These are phyloP conservation scores for Rhodotorula sp. DNA, from an alignment of 1,284 basidiomycete genomes.

Conservation along the genomic window DNA sequence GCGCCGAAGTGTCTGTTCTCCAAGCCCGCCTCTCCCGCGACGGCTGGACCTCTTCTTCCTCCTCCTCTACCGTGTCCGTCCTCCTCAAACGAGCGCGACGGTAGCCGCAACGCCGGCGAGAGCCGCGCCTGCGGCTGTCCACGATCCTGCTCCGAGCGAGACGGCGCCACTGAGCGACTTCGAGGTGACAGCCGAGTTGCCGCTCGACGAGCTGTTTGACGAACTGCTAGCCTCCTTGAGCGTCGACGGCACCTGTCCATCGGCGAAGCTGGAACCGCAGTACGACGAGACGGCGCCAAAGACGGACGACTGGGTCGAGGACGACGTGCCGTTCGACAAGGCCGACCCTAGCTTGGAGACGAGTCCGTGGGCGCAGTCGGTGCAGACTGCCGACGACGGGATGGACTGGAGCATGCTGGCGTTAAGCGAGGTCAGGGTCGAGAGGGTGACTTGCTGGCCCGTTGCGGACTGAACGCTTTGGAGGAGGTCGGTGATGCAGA, in stretches of 20 bases:
- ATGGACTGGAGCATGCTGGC: constrained; percentile 1
- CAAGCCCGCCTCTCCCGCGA: too few species aligned
- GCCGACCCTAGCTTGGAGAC: constrained; percentile 9
- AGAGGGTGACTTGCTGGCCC: constrained; percentile 5
- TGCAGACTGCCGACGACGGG: constrained; percentile 23
- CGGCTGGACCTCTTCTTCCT: too few species aligned
- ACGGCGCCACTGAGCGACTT: constrained; percentile 1
- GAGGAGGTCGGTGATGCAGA: constrained; percentile 32
- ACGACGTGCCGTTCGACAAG: background rate
- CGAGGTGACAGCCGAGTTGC: background rate
- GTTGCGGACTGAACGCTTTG: constrained; percentile 16
- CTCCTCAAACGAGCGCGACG: background rate
- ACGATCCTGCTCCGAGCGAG: background rate
- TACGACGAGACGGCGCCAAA: background rate
- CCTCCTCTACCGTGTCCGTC: too few species aligned
- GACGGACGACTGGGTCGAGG: background rate
- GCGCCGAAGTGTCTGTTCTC: too few species aligned
- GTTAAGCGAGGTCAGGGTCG: constrained; percentile 18
- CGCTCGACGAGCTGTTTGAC: background rate
- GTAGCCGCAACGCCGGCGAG: background rate
- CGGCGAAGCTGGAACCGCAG: constrained; percentile 11
- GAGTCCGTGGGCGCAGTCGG: constrained; percentile 32
- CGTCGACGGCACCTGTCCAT: constrained; percentile 9
- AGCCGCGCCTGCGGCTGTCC: background rate
- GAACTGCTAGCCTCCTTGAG: background rate